Percentiles rank a stretch among this genome's conserved stretches.
Conservation (phyloP, 2,329 filamentous ascomycete genomes). For the Talaromyces sp. region DNA sequence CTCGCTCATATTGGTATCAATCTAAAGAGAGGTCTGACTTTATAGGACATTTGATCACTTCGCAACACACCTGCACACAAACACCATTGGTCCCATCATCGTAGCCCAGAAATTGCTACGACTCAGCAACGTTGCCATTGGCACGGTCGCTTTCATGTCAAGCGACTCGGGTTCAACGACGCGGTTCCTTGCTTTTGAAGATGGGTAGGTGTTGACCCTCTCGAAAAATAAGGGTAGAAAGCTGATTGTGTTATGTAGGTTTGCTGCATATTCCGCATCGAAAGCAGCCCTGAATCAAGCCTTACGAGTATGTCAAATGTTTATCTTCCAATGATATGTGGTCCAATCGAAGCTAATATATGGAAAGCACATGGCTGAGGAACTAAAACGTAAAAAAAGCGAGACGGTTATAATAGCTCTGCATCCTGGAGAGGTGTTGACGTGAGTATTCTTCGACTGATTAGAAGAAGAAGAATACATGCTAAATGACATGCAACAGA, state of each 20-base stretch:
- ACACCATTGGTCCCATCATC: slow-evolving; percentile 60
- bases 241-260: slow-evolving; percentile 33
- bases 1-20: slow-evolving; percentile 27
- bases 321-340: background rate
- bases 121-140: slow-evolving; percentile 46
- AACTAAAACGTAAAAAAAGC: slow-evolving; percentile 52
- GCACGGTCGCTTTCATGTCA: slow-evolving; percentile 57
- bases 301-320: slow-evolving; percentile 34
- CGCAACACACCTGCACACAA: slow-evolving; percentile 56
- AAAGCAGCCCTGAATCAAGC: slow-evolving; percentile 60
- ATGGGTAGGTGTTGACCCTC: slow-evolving; percentile 34
- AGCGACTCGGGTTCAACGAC: slow-evolving; percentile 56
- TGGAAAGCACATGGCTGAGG: slow-evolving; percentile 53
- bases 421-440: slow-evolving; percentile 59
- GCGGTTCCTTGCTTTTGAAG: slow-evolving; percentile 55
- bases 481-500: slow-evolving; percentile 25
- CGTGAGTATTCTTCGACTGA: slow-evolving; percentile 34
- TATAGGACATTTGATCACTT: slow-evolving; percentile 54
- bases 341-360: background rate
- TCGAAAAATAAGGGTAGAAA: background rate
- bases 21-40: slow-evolving; percentile 44
- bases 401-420: slow-evolving; percentile 54
- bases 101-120: slow-evolving; percentile 54
- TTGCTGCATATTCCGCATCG: slow-evolving; percentile 57
- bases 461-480: background rate